phyloP scores from a whole-genome alignment of 371 early-diverging fungal genomes.

The Rhizopus delemar region DNA sequence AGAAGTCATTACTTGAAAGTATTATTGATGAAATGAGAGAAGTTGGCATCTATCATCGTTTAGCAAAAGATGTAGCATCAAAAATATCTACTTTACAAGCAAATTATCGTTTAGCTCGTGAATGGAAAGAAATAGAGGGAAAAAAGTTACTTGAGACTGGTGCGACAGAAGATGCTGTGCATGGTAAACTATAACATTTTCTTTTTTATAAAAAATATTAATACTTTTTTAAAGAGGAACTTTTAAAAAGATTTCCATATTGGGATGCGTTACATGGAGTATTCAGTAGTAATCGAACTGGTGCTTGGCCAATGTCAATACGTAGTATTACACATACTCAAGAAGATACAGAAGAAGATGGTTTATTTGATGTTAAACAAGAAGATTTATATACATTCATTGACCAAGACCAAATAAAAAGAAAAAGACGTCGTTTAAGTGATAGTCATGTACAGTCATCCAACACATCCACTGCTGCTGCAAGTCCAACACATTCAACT shows the following conservation, averaged over 20 bases:
- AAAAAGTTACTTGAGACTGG: slow-evolving; percentile 38
- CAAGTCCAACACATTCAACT: slow-evolving; percentile 20
- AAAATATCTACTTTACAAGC: slow-evolving; percentile 52
- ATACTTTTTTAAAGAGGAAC: slow-evolving; percentile 36
- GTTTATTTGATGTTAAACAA: slow-evolving; percentile 23
- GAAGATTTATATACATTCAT: slow-evolving; percentile 17
- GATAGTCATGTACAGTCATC: slow-evolving; percentile 23
- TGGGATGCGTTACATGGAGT: slow-evolving; percentile 48
- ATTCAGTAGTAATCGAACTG: slow-evolving; percentile 29
- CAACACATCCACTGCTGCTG: slow-evolving; percentile 15
- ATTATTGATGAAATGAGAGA: slow-evolving; percentile 49
- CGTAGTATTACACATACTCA: slow-evolving; percentile 43
- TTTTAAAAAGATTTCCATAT: slow-evolving; percentile 50
- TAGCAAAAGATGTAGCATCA: slow-evolving; percentile 48
- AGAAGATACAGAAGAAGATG: slow-evolving; percentile 26
- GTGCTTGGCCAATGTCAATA: slow-evolving; percentile 48
- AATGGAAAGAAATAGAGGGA: slow-evolving; percentile 49
- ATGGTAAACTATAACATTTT: slow-evolving; percentile 32
- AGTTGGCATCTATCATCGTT: slow-evolving; percentile 47
- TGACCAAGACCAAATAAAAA: slow-evolving; percentile 17
- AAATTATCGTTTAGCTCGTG: slow-evolving; percentile 47
- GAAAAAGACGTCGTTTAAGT: slow-evolving; percentile 28
- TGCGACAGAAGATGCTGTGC: slow-evolving; percentile 38
- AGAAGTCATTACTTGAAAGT: slow-evolving; percentile 44
- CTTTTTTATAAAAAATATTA: slow-evolving; percentile 4